Evolutionary conservation across 1,284 basidiomycete species (phyloP).

Genomic region (Pyrrhoderma noxium): DNA sequence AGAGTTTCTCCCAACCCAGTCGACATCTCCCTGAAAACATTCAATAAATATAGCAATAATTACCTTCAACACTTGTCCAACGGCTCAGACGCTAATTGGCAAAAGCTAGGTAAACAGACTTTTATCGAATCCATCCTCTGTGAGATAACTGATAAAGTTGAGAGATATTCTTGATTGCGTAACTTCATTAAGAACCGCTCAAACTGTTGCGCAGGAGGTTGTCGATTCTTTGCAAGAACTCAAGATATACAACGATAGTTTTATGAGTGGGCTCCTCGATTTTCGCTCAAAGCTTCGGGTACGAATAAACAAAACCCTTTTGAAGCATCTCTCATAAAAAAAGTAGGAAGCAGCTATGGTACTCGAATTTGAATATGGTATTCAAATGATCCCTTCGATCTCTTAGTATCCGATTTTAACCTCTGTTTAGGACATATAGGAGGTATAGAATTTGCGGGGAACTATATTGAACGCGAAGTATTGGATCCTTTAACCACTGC

Average conservation of each 20-base stretch:
- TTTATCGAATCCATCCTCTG: no score
- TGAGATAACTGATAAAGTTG: background rate
- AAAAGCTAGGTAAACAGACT: background rate
- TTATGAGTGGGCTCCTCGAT: background rate
- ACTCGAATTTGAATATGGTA: slow-evolving; percentile 1
- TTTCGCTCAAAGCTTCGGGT: background rate
- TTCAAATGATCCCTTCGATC: background rate
- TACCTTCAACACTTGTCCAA: background rate
- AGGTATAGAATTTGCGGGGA: background rate
- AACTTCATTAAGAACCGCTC: background rate
- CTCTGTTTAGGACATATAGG: background rate
- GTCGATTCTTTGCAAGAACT: background rate
- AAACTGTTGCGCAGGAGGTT: background rate
- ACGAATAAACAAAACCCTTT: background rate
- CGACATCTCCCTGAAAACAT: no score
- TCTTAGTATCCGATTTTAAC: background rate
- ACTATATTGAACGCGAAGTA: background rate
- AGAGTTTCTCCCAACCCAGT: background rate
- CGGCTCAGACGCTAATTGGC: background rate
- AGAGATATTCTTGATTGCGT: background rate
- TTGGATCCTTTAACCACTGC: background rate
- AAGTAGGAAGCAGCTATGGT: background rate
- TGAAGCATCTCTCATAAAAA: background rate
- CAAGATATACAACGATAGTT: background rate
- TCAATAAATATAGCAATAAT: background rate